Evolutionary conservation across 257 asterid species (phyloP).

Genomic region (Jaltomata sinuosa): DNA sequence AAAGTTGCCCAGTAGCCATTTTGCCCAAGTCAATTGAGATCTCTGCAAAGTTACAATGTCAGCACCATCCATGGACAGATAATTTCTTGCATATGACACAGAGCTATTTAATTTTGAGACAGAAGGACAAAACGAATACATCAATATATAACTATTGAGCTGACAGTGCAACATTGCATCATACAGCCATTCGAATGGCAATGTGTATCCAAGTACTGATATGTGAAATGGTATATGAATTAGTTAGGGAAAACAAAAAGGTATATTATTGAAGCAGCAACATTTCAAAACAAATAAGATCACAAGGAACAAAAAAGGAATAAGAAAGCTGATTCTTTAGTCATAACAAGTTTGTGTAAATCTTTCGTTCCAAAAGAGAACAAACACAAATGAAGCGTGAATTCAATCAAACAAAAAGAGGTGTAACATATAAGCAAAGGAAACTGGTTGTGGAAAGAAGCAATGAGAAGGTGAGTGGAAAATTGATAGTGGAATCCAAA

Average conservation of each 20-base stretch:
- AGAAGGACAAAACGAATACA: background rate
- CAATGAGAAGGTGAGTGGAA: background rate
- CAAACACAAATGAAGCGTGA: background rate
- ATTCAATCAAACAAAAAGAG: background rate
- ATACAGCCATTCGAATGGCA: background rate
- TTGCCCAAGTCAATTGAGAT: constrained; percentile 18
- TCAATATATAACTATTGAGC: background rate
- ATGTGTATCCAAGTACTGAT: background rate
- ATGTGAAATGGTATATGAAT: background rate
- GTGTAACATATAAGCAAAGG: background rate
- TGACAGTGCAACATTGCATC: background rate
- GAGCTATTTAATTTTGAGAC: background rate
- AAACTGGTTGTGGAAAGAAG: background rate
- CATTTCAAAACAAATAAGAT: background rate
- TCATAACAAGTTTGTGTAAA: background rate
- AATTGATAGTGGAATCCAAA: background rate
- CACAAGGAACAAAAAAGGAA: background rate
- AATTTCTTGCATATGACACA: background rate
- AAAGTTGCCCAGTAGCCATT: constrained; percentile 95
- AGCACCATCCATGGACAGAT: background rate
- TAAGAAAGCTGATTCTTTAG: background rate
- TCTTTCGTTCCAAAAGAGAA: background rate
- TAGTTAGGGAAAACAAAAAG: background rate
- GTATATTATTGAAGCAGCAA: background rate
- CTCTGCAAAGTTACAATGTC: constrained; percentile 24